These are phyloP conservation scores for Sclerotiophoma versabilis DNA, from an alignment of 2,329 filamentous ascomycete species.

Conservation along the genomic window DNA sequence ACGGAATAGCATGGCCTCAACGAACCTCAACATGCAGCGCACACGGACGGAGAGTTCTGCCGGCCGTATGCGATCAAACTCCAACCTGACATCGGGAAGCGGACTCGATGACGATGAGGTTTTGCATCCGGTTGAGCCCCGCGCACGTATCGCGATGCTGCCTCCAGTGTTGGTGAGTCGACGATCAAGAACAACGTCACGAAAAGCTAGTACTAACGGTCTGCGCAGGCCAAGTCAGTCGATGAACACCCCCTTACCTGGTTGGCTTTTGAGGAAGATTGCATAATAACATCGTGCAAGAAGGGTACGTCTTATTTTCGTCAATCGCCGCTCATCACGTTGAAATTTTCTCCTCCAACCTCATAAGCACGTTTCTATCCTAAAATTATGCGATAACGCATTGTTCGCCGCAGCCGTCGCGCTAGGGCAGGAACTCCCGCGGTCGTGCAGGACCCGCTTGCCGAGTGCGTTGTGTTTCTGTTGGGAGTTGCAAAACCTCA, in stretches of 20 bases:
- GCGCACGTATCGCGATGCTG: constrained; percentile 81
- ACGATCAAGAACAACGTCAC: constrained; percentile 9
- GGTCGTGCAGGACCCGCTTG: constrained; percentile 17
- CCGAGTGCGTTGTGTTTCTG: constrained; percentile 18
- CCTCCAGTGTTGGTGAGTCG: constrained; percentile 83
- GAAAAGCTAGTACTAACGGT: constrained; percentile 3
- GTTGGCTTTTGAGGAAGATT: constrained; percentile 91
- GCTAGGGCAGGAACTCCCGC: constrained; percentile 20
- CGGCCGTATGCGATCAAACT: constrained; percentile 73
- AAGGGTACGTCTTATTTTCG: constrained; percentile 68
- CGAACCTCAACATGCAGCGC: constrained; percentile 53
- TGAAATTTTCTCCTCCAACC: constrained; percentile 16
- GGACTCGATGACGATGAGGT: constrained; percentile 68
- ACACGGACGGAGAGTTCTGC: constrained; percentile 68
- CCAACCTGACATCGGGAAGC: constrained; percentile 63
- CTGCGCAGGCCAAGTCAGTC: constrained; percentile 74
- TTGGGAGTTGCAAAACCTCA: constrained; percentile 19
- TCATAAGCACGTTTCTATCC: constrained; percentile 9
- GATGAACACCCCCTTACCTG: constrained; percentile 88
- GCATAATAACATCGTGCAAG: constrained; percentile 90
- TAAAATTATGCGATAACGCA: constrained; percentile 14
- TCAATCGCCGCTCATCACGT: constrained; percentile 5
- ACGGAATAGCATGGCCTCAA: constrained; percentile 59
- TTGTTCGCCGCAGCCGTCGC: constrained; percentile 10
- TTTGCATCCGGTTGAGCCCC: constrained; percentile 83